A percentile compares a stretch with the other conserved stretches of the same genome.
phyloP scores from a whole-genome alignment of 2,329 filamentous ascomycete genomes.

The Arthroderma sp. region DNA sequence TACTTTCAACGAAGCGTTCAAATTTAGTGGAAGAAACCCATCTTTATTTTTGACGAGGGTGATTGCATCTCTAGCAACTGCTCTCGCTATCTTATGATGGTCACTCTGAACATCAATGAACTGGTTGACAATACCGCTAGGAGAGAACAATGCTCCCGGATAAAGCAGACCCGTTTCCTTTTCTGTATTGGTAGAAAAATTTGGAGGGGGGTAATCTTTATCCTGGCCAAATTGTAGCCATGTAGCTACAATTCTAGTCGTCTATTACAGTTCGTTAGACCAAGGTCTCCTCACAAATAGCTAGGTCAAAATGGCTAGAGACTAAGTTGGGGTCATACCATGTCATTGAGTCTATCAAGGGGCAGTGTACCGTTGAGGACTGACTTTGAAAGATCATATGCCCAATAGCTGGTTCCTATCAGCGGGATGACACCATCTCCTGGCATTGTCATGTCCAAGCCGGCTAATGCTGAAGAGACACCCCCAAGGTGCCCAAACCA shows the following conservation, averaged over 20 bases:
- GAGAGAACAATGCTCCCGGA: constrained; percentile 45
- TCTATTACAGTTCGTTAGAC: constrained; percentile 16
- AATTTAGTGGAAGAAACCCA: constrained; percentile 38
- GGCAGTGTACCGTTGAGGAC: constrained; percentile 47
- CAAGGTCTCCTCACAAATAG: not conserved
- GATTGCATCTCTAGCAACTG: constrained; percentile 43
- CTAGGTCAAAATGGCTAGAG: not conserved
- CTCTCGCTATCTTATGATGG: constrained; percentile 38
- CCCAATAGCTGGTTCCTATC: constrained; percentile 42
- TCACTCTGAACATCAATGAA: constrained; percentile 48
- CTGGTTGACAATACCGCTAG: constrained; percentile 52
- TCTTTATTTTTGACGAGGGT: constrained; percentile 52
- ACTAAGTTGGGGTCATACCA: constrained; percentile 17
- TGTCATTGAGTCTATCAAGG: constrained; percentile 42
- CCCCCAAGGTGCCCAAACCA: constrained; percentile 53
- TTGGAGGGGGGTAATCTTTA: constrained; percentile 41
- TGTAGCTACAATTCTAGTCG: constrained; percentile 43
- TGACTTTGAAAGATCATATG: constrained; percentile 41
- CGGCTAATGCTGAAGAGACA: constrained; percentile 46
- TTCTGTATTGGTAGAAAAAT: constrained; percentile 48
- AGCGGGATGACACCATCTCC: constrained; percentile 44
- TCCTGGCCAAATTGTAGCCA: constrained; percentile 48
- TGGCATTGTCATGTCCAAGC: constrained; percentile 59
- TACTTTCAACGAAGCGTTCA: constrained; percentile 27
- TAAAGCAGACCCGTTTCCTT: constrained; percentile 44